Conservation (phyloP, 1,139 yeast genomes). For the Scheffersomyces quercinus region DNA sequence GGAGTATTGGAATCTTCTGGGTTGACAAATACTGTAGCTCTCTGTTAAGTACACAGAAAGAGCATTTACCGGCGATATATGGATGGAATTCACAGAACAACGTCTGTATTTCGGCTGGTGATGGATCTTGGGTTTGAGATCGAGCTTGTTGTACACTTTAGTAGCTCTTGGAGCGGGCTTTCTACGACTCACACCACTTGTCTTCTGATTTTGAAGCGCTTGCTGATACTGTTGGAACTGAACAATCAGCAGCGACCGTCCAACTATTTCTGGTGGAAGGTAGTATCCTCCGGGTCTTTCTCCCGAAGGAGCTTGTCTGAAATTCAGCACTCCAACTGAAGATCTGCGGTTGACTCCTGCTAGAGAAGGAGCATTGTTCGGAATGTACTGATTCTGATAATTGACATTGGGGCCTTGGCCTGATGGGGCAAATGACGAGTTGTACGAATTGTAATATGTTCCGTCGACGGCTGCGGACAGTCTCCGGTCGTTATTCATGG, state of each 20-base stretch:
- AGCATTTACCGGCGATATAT: conserved; percentile 84
- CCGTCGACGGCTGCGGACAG: conserved; percentile 47
- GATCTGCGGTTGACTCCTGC: conserved; percentile 1
- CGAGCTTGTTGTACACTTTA: conserved; percentile 45
- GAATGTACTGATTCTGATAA: conserved; percentile 11
- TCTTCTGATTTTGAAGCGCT: conserved; percentile 26
- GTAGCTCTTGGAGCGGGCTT: conserved; percentile 40
- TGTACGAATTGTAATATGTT: conserved; percentile 14
- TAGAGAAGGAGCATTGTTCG: conserved; percentile 5
- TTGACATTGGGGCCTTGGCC: neutral
- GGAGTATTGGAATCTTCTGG: conserved; percentile 77
- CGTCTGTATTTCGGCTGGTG: conserved; percentile 76
- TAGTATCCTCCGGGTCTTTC: conserved; percentile 5
- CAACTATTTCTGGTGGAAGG: conserved; percentile 15
- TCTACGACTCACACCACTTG: conserved; percentile 16
- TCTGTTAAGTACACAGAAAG: conserved; percentile 76
- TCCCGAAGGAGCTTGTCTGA: neutral
- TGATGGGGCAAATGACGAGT: conserved; percentile 5
- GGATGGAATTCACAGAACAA: conserved; percentile 75
- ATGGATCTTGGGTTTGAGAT: conserved; percentile 64
- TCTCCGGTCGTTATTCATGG: conserved; percentile 29
- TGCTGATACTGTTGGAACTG: conserved; percentile 43
- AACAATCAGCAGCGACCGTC: conserved; percentile 37
- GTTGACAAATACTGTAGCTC: conserved; percentile 84
- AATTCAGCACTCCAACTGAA: conserved; percentile 2